Base-by-base conservation (phyloP, 2,329 filamentous ascomycete genomes). In the Botrytis squamosa region DNA sequence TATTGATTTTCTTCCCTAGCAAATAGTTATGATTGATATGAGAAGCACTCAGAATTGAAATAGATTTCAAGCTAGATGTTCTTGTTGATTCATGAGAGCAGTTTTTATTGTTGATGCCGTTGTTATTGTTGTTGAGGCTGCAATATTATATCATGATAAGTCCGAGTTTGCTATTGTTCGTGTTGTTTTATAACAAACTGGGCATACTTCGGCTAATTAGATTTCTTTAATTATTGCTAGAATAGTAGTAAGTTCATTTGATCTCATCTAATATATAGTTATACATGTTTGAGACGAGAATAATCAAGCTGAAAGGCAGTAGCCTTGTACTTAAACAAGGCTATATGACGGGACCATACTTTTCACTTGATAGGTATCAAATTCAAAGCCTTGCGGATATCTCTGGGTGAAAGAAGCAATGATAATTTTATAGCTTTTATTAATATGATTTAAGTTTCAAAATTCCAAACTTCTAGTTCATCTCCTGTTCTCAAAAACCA, bases 51-150 rank as follows among this genome's bases (percentile, higher is more conserved):
- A 20, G n/a, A 38, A 20, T 16, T n/a, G 10, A 42, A 1, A 10
- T 9, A 0, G 3, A 29, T 9, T 3, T 29, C 8, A 2, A 20
- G 6, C 18, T 6, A 6, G 0, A 25, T 4, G 33, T 22, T 22
- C 8, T 29, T 3, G 7, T 55, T 14, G 9, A 33, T 42, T 25
- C 9, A 42, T 5, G 49, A 55, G 12, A 33, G 18, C 22, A n/a
- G 4, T 55, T 16, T 2, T 55, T n/a, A 7, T 57, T 55, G 22
- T 55, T 7, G 12, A 29, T 55, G 38, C 38, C 14, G 38, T 40
- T 40, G 10, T 40, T n/a, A n/a, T n/a, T 40, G 25, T 42, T 68
- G 49, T 68, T 67, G 22, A 40, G 65, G 49, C 44, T 29, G 9
- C 10, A 55, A 20, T 14, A 20, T 29, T 2, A 16, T 29, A 49